phyloP scores from a whole-genome alignment of 495 filamentous ascomycete genomes.

The Talaromyces adpressus region DNA sequence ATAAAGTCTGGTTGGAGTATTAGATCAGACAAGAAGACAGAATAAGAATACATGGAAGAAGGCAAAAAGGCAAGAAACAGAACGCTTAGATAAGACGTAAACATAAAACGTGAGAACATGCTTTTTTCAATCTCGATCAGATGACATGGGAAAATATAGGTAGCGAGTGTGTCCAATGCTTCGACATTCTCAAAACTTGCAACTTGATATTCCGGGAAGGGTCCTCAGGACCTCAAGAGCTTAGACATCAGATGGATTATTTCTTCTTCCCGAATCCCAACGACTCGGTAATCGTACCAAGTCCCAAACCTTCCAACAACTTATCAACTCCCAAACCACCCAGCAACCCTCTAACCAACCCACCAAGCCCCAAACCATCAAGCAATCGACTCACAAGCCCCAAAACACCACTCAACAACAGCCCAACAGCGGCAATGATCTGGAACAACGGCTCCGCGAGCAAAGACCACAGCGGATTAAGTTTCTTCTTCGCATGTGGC shows the following conservation, averaged over 20 bases:
- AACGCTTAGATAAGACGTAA: background rate
- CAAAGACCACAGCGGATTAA: constrained; percentile 76
- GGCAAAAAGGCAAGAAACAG: background rate
- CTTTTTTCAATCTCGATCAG: background rate
- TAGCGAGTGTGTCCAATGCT: background rate
- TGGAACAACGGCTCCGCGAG: constrained; percentile 77
- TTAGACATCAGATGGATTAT: background rate
- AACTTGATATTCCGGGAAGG: too few relatives aligned
- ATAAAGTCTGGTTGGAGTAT: background rate
- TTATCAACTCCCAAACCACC: constrained; percentile 68
- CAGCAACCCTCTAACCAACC: constrained; percentile 65
- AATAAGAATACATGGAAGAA: background rate
- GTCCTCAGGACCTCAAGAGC: too few relatives aligned
- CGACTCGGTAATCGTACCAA: constrained; percentile 47
- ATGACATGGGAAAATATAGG: background rate
- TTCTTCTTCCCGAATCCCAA: constrained; percentile 29
- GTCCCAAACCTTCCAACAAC: constrained; percentile 60
- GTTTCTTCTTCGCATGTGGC: constrained; percentile 79
- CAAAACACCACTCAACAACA: constrained; percentile 69
- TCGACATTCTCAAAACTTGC: background rate
- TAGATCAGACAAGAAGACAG: background rate
- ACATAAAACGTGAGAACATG: background rate
- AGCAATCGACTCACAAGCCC: constrained; percentile 67
- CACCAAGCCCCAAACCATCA: constrained; percentile 67
- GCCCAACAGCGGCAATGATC: constrained; percentile 77